Conservation (phyloP, 139 green algal genomes). For the Chlorella ohadii region DNA sequence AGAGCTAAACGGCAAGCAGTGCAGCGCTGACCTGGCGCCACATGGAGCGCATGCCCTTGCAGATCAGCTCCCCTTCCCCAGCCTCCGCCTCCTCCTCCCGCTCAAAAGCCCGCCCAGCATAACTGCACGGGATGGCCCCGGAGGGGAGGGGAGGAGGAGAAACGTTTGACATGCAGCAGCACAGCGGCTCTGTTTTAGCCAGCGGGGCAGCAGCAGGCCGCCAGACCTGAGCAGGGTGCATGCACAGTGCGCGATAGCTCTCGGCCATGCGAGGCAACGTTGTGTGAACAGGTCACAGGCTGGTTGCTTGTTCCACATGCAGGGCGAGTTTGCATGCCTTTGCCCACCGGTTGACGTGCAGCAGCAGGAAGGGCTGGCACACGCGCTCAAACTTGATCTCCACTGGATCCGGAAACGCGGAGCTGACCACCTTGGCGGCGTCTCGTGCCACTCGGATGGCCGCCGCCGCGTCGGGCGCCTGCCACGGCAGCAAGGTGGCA, state of each 20-base stretch:
- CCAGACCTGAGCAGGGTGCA: too few species aligned
- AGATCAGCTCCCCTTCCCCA: slow-evolving; percentile 47
- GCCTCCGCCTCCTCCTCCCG: slow-evolving; percentile 45
- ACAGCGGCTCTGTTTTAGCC: too few species aligned
- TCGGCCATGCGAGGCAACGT: too few species aligned
- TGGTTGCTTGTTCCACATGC: too few species aligned
- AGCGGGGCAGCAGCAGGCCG: too few species aligned
- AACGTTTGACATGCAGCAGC: neutral
- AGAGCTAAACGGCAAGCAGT: neutral
- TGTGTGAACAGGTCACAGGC: too few species aligned
- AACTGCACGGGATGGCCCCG: too few species aligned
- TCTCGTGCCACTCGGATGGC: slow-evolving; percentile 34
- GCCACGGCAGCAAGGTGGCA: slow-evolving; percentile 54
- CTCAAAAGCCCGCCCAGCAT: slow-evolving; percentile 72
- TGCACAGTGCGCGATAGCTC: neutral
- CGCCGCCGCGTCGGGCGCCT: slow-evolving; percentile 1
- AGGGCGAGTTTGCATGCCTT: too few species aligned
- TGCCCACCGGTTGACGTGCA: slow-evolving; percentile 80
- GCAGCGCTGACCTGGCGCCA: slow-evolving; percentile 14
- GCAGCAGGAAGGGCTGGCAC: slow-evolving; percentile 73
- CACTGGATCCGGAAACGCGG: slow-evolving; percentile 65
- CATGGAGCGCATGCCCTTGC: slow-evolving; percentile 76
- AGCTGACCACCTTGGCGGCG: slow-evolving; percentile 49
- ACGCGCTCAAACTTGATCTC: slow-evolving; percentile 79
- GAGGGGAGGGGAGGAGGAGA: too few species aligned